Evolutionary conservation across 352 stramenopile species (phyloP), one percentile per base, ranked within the genome.

Genomic region (Globisporangium emineosum): DNA sequence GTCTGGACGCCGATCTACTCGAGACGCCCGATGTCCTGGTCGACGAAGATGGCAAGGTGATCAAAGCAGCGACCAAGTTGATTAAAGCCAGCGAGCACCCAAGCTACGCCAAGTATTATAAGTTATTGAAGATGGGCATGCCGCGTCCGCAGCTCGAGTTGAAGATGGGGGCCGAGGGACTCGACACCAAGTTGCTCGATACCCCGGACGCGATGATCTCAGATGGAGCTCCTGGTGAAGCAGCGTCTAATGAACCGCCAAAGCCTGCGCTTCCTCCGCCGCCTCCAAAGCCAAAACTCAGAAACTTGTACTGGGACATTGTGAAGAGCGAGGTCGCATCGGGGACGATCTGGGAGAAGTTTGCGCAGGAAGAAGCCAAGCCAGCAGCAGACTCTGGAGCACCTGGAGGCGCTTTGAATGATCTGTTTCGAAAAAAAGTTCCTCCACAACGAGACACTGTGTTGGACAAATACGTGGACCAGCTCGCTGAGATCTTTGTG

Each of bases 41-140:
- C 2, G 78, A 86, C 56, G 68, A 75, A 33, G 76, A 85, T 17
- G 80, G 80, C 15, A 84, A 72, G 15, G 66, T 70, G 27, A 66
- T 76, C 9, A 71, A 72, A 56, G 64, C 23, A 21, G 51, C 47
- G 17, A 27, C 37, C n/a, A 73, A 76, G 47, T 74, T 67, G 47
- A 69, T 87, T 32, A 88, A 84, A 54, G 79, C 68, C 45, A 81
- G 66, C 8, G 82, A 98, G 60, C 91, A 98, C 64, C 90, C 90
- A 17, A 81, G 75, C 54, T 98, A 97, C 66, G 69, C 67, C 56
- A 98, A 98, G 73, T 98, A 98, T 81, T 98, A 98, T 78, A 98
- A 98, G 72, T 95, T 99, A 86, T 73, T 94, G 45, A 98, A 97
- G 70, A 93, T 98, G 73, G 94, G 93, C 5, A 94, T 99, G 83